These are phyloP conservation scores for Ganoderma resinaceum DNA, from an alignment of 1,284 basidiomycete species.

Conservation along the genomic window DNA sequence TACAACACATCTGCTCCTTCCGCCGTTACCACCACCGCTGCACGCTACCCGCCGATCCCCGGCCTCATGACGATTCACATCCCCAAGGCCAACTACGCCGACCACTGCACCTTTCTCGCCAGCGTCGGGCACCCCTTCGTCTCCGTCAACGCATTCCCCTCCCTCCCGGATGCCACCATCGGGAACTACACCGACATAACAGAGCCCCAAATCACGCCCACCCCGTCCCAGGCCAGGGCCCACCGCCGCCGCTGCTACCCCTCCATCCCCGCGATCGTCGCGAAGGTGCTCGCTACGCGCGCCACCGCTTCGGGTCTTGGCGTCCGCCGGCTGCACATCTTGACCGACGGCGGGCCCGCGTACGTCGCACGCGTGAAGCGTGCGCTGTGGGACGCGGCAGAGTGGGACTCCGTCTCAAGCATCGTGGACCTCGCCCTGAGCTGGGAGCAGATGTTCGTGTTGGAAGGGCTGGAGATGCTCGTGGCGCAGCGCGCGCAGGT, in stretches of 20 bases:
- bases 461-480: constrained; percentile 52
- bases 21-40: not conserved
- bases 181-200: not conserved
- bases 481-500: constrained; percentile 50
- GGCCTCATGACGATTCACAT: constrained; percentile 64
- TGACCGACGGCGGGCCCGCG: constrained; percentile 59
- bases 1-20: constrained; percentile 27
- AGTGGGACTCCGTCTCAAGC: constrained; percentile 38
- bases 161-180: constrained; percentile 39
- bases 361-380: constrained; percentile 50
- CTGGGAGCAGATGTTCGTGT: constrained; percentile 46
- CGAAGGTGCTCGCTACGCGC: constrained; percentile 46
- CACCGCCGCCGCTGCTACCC: constrained; percentile 59
- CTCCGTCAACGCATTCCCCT: constrained; percentile 49
- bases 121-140: constrained; percentile 48
- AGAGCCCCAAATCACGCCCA: not conserved
- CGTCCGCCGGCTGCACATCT: constrained; percentile 53
- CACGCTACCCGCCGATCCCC: constrained; percentile 29
- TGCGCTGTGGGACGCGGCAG: constrained; percentile 39
- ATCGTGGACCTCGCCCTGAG: constrained; percentile 45
- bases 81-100: constrained; percentile 64
- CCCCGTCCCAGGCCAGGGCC: not conserved
- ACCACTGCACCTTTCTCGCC: constrained; percentile 57
- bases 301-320: constrained; percentile 30
- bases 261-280: constrained; percentile 50